phyloP scores from a whole-genome alignment of 2,329 filamentous ascomycete species.

The Verruconis gallopava region DNA sequence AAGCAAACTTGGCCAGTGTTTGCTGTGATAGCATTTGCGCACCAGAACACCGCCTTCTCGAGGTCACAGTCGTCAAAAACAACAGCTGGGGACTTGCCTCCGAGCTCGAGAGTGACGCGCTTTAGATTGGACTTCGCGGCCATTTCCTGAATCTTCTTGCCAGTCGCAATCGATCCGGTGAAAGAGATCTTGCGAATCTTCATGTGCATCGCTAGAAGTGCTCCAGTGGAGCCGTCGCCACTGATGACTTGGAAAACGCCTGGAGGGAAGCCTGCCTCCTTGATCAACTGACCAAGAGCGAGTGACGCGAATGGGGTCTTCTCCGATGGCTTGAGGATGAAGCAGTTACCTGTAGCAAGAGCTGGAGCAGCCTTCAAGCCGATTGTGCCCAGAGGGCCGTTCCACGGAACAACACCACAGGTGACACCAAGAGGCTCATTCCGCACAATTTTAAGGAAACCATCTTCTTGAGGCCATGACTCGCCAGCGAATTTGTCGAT shows the following conservation, averaged over 20 bases:
- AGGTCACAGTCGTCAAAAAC: conserved; percentile 33
- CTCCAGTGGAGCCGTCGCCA: conserved; percentile 26
- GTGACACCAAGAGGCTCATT: conserved; percentile 31
- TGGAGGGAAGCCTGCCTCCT: conserved; percentile 28
- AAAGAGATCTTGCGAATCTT: conserved; percentile 28
- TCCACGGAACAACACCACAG: conserved; percentile 31
- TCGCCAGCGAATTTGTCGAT: conserved; percentile 29
- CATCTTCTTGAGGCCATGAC: conserved; percentile 31
- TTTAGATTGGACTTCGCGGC: conserved; percentile 31
- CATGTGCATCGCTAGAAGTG: conserved; percentile 26
- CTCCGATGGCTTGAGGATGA: conserved; percentile 28
- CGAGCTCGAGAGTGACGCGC: conserved; percentile 30
- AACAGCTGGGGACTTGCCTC: conserved; percentile 31
- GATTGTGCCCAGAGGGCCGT: conserved; percentile 26
- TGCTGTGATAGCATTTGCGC: conserved; percentile 22
- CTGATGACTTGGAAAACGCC: conserved; percentile 29
- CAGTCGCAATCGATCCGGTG: conserved; percentile 27
- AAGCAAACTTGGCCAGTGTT: conserved; percentile 28
- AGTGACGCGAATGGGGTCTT: conserved; percentile 28
- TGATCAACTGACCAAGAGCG: conserved; percentile 25
- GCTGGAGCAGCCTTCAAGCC: conserved; percentile 25
- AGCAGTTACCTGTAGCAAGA: conserved; percentile 23
- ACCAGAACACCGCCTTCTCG: conserved; percentile 28
- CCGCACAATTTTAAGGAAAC: conserved; percentile 30
- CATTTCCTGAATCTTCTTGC: conserved; percentile 28